Base-by-base conservation (phyloP, 2,329 filamentous ascomycete species). In the Colletotrichum tamarilloi region DNA sequence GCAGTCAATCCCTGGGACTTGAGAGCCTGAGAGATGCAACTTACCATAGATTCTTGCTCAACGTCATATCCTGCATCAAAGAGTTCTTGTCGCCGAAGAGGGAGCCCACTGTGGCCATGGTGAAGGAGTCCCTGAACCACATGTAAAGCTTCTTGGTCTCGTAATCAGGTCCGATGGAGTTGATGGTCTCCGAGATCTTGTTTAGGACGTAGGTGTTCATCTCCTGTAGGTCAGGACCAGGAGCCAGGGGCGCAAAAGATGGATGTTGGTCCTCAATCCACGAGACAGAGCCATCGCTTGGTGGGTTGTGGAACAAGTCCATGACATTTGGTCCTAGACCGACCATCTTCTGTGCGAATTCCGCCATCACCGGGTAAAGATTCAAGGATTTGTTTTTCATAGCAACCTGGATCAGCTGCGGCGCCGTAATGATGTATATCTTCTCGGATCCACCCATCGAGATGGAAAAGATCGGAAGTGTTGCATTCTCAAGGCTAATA, bases 41-140 rank as follows among this genome's bases (percentile, higher is more conserved):
- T 53, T n/a, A 69, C 67, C 67, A 69, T 5, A 69, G 28, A 28
- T 69, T 58, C 26, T 65, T 60, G 26, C 62, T 53, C 16, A 69
- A 65, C 1, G 19, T 65, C 4, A 38, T 22, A 22, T 85, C 75
- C 2, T 77, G 60, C 26, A 77, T 79, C 56, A 86, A 78, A 0
- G 86, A 85, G 64, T 86, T 87, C 16, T 84, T 74, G 0, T 82
- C 79, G 1, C 87, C 87, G 55, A 83, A 87, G n/a, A 89, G 76
- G 1, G 82, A 81, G 22, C 79, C 75, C 19, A 79, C 78, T 0
- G 83, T 84, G 0, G 85, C 83, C 16, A 80, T 72, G 8, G 83
- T 84, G 64, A 86, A 79, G 3, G 80, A 73, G 2, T 82, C 69
- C 8, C 82, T 79, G 2, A 85, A 49, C 84, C 84, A 87, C 1